Conservation (phyloP, 371 early-diverging fungal species). For the Polyrhizophydium stewartii region DNA sequence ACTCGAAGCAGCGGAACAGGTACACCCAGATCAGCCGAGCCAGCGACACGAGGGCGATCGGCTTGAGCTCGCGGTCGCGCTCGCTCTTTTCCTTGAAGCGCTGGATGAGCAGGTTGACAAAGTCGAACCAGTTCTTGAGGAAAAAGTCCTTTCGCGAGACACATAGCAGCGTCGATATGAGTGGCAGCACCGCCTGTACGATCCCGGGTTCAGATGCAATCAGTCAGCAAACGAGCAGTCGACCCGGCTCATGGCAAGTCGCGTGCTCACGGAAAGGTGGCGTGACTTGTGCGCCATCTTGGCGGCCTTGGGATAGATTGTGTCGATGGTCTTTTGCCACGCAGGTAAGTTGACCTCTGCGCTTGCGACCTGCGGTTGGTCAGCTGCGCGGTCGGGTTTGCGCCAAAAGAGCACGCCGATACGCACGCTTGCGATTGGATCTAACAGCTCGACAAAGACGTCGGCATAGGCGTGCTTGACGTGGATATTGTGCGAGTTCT, state of each 20-base stretch:
- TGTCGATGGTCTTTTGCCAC: constrained; percentile 88
- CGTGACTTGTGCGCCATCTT: constrained; percentile 86
- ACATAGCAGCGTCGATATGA: constrained; percentile 82
- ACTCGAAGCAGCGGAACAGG: constrained; percentile 79
- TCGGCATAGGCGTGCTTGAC: constrained; percentile 91
- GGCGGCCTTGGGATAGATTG: constrained; percentile 82
- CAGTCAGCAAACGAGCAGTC: no score
- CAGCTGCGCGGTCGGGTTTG: background rate
- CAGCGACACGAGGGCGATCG: constrained; percentile 72
- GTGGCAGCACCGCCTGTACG: constrained; percentile 73
- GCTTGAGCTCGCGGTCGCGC: constrained; percentile 71
- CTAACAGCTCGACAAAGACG: constrained; percentile 81
- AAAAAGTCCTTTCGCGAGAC: constrained; percentile 89
- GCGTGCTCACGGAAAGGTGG: constrained; percentile 50
- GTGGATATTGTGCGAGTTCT: constrained; percentile 69
- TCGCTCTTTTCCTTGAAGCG: constrained; percentile 71
- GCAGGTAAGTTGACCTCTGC: constrained; percentile 94
- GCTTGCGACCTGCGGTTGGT: constrained; percentile 60
- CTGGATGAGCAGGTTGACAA: constrained; percentile 74
- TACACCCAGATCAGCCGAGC: constrained; percentile 90
- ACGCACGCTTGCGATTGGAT: constrained; percentile 82
- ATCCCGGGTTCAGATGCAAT: no score
- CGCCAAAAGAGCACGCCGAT: background rate
- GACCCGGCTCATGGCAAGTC: no score
- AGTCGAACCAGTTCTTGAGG: constrained; percentile 64